Evolutionary conservation across 257 asterid species (phyloP), one percentile per base, ranked within the genome.

Genomic region (Cinchona pubescens): DNA sequence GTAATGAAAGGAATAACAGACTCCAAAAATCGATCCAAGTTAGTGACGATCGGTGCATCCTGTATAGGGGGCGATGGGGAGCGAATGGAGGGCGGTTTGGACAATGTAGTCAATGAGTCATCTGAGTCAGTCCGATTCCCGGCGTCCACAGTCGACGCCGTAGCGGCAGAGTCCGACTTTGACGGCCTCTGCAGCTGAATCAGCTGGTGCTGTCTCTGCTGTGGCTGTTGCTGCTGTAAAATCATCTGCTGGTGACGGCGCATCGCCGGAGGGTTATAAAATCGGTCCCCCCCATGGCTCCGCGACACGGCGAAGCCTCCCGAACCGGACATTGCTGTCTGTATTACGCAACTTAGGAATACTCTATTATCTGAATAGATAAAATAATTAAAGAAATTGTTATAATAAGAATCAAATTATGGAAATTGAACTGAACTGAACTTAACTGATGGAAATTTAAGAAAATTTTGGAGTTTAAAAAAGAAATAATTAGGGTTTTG

Each of bases 11-110:
- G 93, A 79, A 93, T 79, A 48, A 90, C 90, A 30, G 97, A 83
- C 55, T 87, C 90, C 86, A 88, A 78, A 79, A 91, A 79, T 19
- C 93, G 90, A 82, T 88, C 98, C 49, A 91, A 85, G 86, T 93
- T 89, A 2, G 95, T 86, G n/a, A 76, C 73, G 60, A 69, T 78
- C 74, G 49, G 13, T 7, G 73, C 69, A 74, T 48, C 78, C 51
- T 75, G 79, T 75, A 19, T 60, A 12, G 85, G 81, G 13, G 85
- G 68, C 10, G 79, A 77, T 72, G 83, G 60, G 2, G 85, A 73
- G 83, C 75, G 19, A 71, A 81, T 55, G 32, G 88, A 62, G 23
- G 81, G 79, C 83, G 81, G 85, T 35, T 77, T 81, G 23, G 87
- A 40, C 83, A 87, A 85, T 86, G 95, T 78, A 80, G 72, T 15